Base-by-base conservation (phyloP, 2,329 filamentous ascomycete species). In the Penicillium fuscoglaucum region DNA sequence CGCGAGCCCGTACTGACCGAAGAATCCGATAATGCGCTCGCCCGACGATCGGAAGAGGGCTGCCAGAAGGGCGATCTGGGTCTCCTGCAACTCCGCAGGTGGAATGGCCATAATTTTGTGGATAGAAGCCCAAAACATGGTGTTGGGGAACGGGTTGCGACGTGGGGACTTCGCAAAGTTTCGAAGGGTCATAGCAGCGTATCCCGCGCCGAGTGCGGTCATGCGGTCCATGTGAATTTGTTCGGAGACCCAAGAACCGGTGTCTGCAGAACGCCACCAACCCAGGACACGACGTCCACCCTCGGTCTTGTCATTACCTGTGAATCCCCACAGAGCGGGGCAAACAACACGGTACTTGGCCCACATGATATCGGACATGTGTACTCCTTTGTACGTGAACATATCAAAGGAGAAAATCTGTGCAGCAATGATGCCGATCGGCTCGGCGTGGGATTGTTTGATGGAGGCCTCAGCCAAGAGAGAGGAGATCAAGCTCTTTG, bases 281-380 rank as follows among this genome's bases (percentile, higher is more conserved):
- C 91, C 91, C 2, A 96, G 75, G n/a, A 84, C 82, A 19, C 75
- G 65, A 13, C 87, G 84, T 1, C 91, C 91, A 12, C 80, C 79
- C 46, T 86, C 83, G 0, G 87, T 96, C 61, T 82, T 87, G 72
- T 96, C 91, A 61, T 81, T 86, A 26, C 91, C 93, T 44, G 85
- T 83, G 63, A 93, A 85, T 19, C 93, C 93, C 72, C 96, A 98
- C 0, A 99, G 80, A 1, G 92, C 87, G 0, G 95, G 93, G 68
- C 91, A 96, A 4, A 85, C 82, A 17, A 90, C 81, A 59, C 92
- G 87, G 68, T 90, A 90, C 74, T 98, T 97, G 55, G 93, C 88
- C 68, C 96, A 88, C 31, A 98, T 81, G 59, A 98, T 90, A 70
- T 96, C 90, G 52, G 91, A 87, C 58, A 96, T 80, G 1, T 87